phyloP scores from a whole-genome alignment of 345 rosid genomes.

The Lepidium didymum region DNA sequence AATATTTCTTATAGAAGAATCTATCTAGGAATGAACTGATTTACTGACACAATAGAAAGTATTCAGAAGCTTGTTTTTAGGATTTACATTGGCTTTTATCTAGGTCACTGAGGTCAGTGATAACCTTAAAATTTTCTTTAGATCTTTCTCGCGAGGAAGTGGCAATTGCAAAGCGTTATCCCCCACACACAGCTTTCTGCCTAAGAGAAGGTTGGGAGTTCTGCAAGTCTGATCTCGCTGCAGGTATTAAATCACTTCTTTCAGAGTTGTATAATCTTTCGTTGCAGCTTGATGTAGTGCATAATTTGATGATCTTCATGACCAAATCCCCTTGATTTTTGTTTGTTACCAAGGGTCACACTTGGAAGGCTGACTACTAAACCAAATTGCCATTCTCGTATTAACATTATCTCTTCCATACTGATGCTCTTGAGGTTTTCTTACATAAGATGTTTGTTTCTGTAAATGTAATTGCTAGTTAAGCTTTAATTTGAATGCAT shows the following conservation, averaged over 20 bases:
- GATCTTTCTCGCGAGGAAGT: conserved; percentile 89
- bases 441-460: not conserved
- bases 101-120: not conserved
- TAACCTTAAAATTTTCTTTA: conserved; percentile 28
- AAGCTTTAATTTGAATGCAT: not conserved
- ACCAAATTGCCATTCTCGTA: not conserved
- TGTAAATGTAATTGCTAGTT: not conserved
- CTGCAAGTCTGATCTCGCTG: conserved; percentile 75
- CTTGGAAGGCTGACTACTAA: not conserved
- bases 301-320: not conserved
- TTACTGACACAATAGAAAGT: not conserved
- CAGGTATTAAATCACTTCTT: conserved; percentile 46
- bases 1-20: not conserved
- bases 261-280: conserved; percentile 4
- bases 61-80: not conserved
- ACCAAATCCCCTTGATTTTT: conserved; percentile 1
- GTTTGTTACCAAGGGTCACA: not conserved
- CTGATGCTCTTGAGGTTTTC: not conserved
- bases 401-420: not conserved
- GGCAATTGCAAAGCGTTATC: conserved; percentile 79
- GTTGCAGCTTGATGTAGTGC: conserved; percentile 5
- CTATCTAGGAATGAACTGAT: not conserved
- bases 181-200: conserved; percentile 75
- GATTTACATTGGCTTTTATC: not conserved
- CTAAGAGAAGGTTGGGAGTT: conserved; percentile 97